phyloP scores from a whole-genome alignment of 2,329 filamentous ascomycete genomes.

The Rosellinia necatrix region DNA sequence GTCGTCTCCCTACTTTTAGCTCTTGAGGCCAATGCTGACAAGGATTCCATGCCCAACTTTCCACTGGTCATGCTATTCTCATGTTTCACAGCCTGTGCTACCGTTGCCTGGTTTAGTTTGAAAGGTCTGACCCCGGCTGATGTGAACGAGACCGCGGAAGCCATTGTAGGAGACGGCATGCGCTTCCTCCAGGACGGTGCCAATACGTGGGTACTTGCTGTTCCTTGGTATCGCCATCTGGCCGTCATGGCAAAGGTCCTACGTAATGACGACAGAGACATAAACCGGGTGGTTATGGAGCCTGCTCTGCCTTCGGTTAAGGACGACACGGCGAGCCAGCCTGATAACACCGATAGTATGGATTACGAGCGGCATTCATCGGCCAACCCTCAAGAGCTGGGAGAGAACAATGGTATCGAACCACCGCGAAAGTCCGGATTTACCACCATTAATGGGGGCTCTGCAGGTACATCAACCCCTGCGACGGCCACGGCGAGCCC shows the following conservation, averaged over 20 bases:
- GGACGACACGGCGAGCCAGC: conserved; percentile 60
- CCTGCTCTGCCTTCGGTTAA: conserved; percentile 51
- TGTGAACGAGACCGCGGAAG: conserved; percentile 60
- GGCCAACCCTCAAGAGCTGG: conserved; percentile 42
- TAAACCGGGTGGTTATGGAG: conserved; percentile 39
- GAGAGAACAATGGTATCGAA: conserved; percentile 55
- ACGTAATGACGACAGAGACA: conserved; percentile 53
- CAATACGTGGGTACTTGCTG: conserved; percentile 63
- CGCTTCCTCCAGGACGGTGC: conserved; percentile 63
- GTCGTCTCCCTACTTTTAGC: conserved; percentile 61
- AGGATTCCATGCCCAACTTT: conserved; percentile 63
- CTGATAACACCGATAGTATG: conserved; percentile 61
- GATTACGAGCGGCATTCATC: conserved; percentile 57
- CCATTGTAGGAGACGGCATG: conserved; percentile 62
- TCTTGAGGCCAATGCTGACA: conserved; percentile 60
- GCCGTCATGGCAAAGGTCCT: conserved; percentile 66
- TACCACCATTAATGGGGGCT: conserved; percentile 63
- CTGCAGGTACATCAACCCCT: conserved; percentile 53
- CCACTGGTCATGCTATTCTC: conserved; percentile 68
- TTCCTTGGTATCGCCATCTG: conserved; percentile 64
- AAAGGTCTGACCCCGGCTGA: conserved; percentile 62
- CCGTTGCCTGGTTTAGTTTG: conserved; percentile 65
- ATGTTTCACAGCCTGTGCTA: conserved; percentile 64
- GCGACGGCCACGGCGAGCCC: conserved; percentile 53
- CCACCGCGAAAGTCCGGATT: conserved; percentile 60